Evolutionary conservation across 2,329 filamentous ascomycete species (phyloP).

Genomic region (Meredithiella fracta): DNA sequence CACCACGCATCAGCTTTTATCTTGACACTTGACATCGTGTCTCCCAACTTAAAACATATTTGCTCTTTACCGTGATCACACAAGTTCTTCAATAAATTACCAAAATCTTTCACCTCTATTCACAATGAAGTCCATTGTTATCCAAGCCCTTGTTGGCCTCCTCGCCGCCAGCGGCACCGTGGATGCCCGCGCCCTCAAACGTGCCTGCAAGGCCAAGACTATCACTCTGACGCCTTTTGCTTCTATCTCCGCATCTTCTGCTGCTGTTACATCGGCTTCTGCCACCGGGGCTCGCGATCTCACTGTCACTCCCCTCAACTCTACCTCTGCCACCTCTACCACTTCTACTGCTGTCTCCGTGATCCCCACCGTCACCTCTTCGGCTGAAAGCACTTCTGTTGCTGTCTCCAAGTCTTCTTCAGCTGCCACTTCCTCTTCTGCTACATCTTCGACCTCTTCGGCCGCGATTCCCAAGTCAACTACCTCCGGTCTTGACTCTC

Average conservation of each 20-base stretch:
- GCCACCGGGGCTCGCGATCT: background rate
- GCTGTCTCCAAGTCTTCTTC: background rate
- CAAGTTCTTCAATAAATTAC: background rate
- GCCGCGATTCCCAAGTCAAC: background rate
- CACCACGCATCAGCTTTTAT: background rate
- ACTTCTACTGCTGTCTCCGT: too few relatives aligned
- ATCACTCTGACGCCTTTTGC: background rate
- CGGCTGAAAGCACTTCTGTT: background rate
- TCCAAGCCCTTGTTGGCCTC: conserved; percentile 7
- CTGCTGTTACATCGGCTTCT: background rate
- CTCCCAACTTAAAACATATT: conserved; percentile 1
- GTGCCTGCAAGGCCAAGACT: conserved; percentile 7
- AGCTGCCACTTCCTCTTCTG: background rate
- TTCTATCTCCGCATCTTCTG: background rate
- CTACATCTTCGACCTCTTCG: background rate
- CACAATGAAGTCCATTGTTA: conserved; percentile 11
- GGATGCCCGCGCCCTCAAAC: conserved; percentile 4
- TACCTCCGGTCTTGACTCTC: background rate
- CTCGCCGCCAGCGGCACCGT: conserved; percentile 5
- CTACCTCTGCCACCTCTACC: background rate
- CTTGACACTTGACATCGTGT: background rate
- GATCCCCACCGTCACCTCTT: background rate
- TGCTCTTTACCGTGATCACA: background rate
- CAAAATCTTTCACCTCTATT: background rate
- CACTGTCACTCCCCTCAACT: background rate